These are phyloP conservation scores for Eucalyptus globulus DNA, from an alignment of 345 rosid genomes.

Conservation along the genomic window DNA sequence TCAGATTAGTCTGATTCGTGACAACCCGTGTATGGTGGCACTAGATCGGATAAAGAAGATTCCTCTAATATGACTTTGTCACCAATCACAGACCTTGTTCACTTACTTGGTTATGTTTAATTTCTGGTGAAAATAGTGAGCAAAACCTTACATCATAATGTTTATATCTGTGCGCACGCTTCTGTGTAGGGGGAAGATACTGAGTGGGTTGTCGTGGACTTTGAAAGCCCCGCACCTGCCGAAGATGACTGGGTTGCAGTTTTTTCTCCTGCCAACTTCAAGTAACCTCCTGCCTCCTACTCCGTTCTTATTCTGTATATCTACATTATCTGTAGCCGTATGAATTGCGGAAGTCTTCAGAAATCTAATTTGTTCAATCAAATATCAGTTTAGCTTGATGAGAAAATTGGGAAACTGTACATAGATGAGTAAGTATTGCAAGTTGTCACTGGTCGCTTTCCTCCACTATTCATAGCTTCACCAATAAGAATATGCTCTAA, in stretches of 20 bases:
- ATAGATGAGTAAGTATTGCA: not conserved
- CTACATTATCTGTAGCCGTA: not conserved
- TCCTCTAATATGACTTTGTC: not conserved
- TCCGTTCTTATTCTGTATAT: not conserved
- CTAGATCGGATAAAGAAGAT: not conserved
- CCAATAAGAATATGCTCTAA: not conserved
- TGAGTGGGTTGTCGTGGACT: not conserved
- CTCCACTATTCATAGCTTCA: not conserved
- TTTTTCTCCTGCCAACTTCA: conserved; percentile 14
- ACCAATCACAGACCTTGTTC: not conserved
- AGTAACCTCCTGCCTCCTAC: not conserved
- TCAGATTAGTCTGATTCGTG: not conserved
- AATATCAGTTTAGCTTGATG: not conserved
- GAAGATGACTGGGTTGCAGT: conserved; percentile 10
- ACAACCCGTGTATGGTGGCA: not conserved
- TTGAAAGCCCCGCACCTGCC: not conserved
- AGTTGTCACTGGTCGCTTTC: not conserved
- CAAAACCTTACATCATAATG: not conserved
- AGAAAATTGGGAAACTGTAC: not conserved
- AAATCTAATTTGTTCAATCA: not conserved
- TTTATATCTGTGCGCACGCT: not conserved
- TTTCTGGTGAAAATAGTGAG: not conserved
- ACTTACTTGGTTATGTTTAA: not conserved
- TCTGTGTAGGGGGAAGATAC: not conserved
- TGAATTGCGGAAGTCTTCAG: not conserved